These are phyloP conservation scores for Boletus mariae DNA, from an alignment of 1,284 basidiomycete species.

Conservation along the genomic window DNA sequence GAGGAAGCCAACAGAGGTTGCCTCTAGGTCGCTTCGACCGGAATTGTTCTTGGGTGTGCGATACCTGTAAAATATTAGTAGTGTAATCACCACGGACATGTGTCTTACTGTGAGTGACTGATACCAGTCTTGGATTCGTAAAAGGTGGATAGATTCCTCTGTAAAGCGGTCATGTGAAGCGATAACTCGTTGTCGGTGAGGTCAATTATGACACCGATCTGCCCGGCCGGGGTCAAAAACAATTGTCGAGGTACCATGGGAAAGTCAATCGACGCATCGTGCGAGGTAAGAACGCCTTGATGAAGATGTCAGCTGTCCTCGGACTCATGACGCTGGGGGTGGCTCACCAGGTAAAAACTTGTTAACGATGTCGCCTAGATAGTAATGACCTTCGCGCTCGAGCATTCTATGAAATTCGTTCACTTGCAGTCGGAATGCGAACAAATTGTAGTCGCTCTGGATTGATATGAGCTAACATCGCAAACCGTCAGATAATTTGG, in stretches of 20 bases:
- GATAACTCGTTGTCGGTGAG: slow-evolving; percentile 53
- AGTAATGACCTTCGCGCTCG: slow-evolving; percentile 61
- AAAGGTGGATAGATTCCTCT: slow-evolving; percentile 70
- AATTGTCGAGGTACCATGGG: slow-evolving; percentile 58
- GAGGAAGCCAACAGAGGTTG: slow-evolving; percentile 69
- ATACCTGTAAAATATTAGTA: slow-evolving; percentile 44
- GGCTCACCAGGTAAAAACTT: slow-evolving; percentile 61
- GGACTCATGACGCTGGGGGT: neutral
- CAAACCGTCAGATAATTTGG: neutral
- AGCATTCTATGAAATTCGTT: slow-evolving; percentile 41
- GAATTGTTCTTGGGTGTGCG: slow-evolving; percentile 58
- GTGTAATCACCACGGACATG: neutral
- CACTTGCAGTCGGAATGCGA: slow-evolving; percentile 58
- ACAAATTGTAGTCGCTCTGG: slow-evolving; percentile 73
- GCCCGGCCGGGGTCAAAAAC: slow-evolving; percentile 78
- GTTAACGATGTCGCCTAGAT: slow-evolving; percentile 68
- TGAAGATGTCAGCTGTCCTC: slow-evolving; percentile 7
- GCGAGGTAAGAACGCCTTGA: slow-evolving; percentile 42
- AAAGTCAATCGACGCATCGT: slow-evolving; percentile 35
- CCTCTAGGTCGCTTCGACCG: slow-evolving; percentile 55
- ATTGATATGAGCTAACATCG: slow-evolving; percentile 3
- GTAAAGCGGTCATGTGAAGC: slow-evolving; percentile 67
- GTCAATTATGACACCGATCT: slow-evolving; percentile 76
- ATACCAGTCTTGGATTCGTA: slow-evolving; percentile 56
- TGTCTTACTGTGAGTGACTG: slow-evolving; percentile 61